Base-by-base conservation (phyloP, 257 asterid species). In the Jacaranda copaia region DNA sequence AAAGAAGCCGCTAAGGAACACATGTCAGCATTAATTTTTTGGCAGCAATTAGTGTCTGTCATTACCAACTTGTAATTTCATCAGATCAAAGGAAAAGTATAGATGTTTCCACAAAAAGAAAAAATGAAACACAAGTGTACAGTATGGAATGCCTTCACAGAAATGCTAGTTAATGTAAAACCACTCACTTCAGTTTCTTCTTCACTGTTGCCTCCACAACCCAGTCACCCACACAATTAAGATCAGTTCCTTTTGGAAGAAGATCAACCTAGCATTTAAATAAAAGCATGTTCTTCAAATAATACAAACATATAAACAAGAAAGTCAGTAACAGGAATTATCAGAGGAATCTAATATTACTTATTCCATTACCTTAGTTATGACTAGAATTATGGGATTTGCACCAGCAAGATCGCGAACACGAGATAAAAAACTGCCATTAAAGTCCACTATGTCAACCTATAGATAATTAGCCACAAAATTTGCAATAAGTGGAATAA, bases 371-470 rank as follows among this genome's bases (percentile, higher is more conserved):
- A 96, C 99, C 99, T 96, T 96, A 55, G 99, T 96, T 48, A 96
- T 82, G 69, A 93, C 98, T 40, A 96, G 84, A 74, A 93, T 90
- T 58, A 96, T 96, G 35, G 99, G 99, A 87, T 96, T 96, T 60
- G 98, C 89, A 85, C 99, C 98, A 40, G 90, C 96, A 75, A 89
- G 87, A 82, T 93, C 99, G 59, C 99, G 97, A 60, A 95, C 80
- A 73, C 88, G 98, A 25, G 91, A 88, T 86, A 95, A 81, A 77
- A 93, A 95, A 74, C 98, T 95, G 76, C 99, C 98, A 73, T 89
- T 95, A 88, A 95, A 95, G 88, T 95, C 99, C 85, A 91, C 97
- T 81, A 95, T 84, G 83, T 96, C 99, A 83, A 96, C 99, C 99
- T 96, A 79, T 75, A 83, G 11, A 72, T 8, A 35, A 72, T 49